Evolutionary conservation across 1,284 basidiomycete genomes (phyloP).

Genomic region (Trichosporon sp.): DNA sequence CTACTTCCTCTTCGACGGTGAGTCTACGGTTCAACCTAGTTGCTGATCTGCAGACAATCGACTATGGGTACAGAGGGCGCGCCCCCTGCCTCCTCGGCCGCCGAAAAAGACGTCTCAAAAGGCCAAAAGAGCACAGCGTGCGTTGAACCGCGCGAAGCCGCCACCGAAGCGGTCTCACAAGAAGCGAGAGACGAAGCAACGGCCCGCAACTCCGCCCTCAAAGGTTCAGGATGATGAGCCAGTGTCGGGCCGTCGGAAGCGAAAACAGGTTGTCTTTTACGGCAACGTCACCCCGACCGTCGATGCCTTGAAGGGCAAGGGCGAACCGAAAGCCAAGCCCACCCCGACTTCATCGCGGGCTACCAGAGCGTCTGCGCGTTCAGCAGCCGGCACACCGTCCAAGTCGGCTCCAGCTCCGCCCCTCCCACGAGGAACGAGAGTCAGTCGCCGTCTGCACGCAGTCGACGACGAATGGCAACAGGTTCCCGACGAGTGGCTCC

Average conservation of each 20-base stretch:
- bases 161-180: slow-evolving; percentile 27
- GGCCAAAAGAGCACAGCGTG: slow-evolving; percentile 32
- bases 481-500: slow-evolving; percentile 48
- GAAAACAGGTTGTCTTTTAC: slow-evolving; percentile 40
- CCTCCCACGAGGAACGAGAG: slow-evolving; percentile 31
- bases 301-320: slow-evolving; percentile 36
- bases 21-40: slow-evolving; percentile 6
- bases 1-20: slow-evolving; percentile 56
- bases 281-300: slow-evolving; percentile 40
- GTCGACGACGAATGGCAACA: slow-evolving; percentile 49
- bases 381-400: slow-evolving; percentile 11
- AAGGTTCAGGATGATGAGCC: not conserved
- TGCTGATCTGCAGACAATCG: slow-evolving; percentile 50
- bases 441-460: slow-evolving; percentile 32
- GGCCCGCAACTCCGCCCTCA: slow-evolving; percentile 13
- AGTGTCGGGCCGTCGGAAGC: slow-evolving; percentile 28
- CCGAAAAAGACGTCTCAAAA: slow-evolving; percentile 39
- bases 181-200: slow-evolving; percentile 13
- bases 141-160: slow-evolving; percentile 10
- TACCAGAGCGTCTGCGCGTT: slow-evolving; percentile 13
- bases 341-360: slow-evolving; percentile 16
- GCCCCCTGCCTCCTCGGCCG: slow-evolving; percentile 28
- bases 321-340: slow-evolving; percentile 10
- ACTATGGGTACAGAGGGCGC: slow-evolving; percentile 55
- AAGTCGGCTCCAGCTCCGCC: slow-evolving; percentile 24